These are phyloP conservation scores for Leccinum fibrillosum DNA, from an alignment of 768 basidiomycete species.

Conservation along the genomic window DNA sequence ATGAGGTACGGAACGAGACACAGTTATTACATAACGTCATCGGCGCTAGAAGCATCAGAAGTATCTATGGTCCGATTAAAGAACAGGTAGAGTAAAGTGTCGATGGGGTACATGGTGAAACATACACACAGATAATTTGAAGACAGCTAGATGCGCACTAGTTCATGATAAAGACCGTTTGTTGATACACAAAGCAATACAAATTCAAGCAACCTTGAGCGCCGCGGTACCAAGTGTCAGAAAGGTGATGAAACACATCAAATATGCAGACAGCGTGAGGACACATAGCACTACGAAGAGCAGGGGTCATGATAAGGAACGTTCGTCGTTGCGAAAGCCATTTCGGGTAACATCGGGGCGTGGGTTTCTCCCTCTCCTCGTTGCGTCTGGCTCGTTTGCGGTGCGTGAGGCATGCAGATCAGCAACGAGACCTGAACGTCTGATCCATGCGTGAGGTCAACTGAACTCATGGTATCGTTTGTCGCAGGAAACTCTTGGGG, in stretches of 20 bases:
- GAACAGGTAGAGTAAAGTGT: background rate
- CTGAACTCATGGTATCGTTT: background rate
- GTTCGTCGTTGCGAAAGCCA: slow-evolving; percentile 27
- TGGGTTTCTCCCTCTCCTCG: background rate
- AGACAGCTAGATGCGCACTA: background rate
- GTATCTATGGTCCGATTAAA: background rate
- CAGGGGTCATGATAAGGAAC: slow-evolving; percentile 12
- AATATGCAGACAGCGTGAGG: slow-evolving; percentile 8
- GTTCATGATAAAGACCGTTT: background rate
- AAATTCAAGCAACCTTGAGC: background rate
- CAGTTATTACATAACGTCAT: no score
- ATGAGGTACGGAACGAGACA: no score
- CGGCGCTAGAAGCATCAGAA: no score
- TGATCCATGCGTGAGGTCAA: slow-evolving; percentile 15
- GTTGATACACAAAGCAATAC: background rate
- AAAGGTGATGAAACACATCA: slow-evolving; percentile 6
- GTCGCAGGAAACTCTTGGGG: background rate
- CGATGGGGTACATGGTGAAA: background rate
- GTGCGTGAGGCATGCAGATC: slow-evolving; percentile 26
- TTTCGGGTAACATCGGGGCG: slow-evolving; percentile 13
- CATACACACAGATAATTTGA: background rate
- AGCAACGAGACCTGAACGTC: slow-evolving; percentile 27
- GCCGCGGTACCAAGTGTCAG: slow-evolving; percentile 1
- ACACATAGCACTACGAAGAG: slow-evolving; percentile 10
- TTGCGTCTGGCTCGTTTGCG: background rate